Conservation (phyloP, 176 grass and related monocot species). For the Urochloa ruziziensis region DNA sequence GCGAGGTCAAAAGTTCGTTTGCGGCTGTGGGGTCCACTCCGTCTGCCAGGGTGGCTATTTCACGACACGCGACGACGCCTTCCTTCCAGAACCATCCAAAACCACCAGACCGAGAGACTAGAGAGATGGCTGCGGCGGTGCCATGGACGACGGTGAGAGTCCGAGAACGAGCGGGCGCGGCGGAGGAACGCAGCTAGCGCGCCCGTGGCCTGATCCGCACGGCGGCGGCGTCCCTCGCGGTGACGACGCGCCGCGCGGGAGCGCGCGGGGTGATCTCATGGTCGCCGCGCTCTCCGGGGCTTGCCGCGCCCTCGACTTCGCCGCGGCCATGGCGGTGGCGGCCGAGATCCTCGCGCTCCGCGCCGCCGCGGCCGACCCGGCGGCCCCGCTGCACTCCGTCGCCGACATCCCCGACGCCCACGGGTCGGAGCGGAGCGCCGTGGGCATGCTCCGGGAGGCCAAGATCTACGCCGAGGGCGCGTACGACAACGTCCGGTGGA, state of each 20-base stretch:
- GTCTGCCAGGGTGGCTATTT: background rate
- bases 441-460: background rate
- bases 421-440: background rate
- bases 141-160: background rate
- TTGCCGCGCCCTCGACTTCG: too few relatives aligned
- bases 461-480: background rate
- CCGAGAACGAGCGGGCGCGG: background rate
- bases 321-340: too few relatives aligned
- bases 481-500: too few relatives aligned
- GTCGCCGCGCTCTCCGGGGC: too few relatives aligned
- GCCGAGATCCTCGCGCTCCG: too few relatives aligned
- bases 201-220: background rate
- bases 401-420: background rate
- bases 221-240: background rate
- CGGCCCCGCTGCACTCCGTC: too few relatives aligned
- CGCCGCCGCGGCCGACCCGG: too few relatives aligned
- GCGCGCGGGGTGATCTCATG: background rate
- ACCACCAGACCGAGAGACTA: background rate
- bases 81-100: background rate
- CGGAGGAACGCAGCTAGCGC: background rate
- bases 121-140: background rate
- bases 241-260: background rate
- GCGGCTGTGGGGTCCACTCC: background rate
- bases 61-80: background rate
- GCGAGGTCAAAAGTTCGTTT: background rate